A percentile compares a stretch with the other conserved stretches of the same genome.
These are phyloP conservation scores for Kluyveromyces wickerhamii DNA, from an alignment of 805 yeast species.

Conservation along the genomic window DNA sequence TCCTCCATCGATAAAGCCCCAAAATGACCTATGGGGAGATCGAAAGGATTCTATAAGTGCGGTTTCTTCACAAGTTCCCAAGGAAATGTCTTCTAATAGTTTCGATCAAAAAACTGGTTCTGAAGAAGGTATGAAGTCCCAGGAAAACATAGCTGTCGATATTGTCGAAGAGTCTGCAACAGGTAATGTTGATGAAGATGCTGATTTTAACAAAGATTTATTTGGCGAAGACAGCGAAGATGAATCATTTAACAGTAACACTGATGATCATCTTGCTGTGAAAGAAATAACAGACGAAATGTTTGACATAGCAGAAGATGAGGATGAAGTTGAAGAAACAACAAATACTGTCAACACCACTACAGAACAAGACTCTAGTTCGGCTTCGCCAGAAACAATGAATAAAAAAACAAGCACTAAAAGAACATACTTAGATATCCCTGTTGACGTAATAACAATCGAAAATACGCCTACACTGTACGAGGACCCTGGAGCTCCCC, in stretches of 20 bases:
- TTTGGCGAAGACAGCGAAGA: slow-evolving; percentile 30
- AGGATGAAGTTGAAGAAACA: slow-evolving; percentile 7
- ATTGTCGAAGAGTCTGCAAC: slow-evolving; percentile 8
- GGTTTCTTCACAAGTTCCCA: background rate
- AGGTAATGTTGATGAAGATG: slow-evolving; percentile 11
- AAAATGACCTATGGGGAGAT: slow-evolving; percentile 6
- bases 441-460: slow-evolving; percentile 50
- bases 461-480: slow-evolving; percentile 44
- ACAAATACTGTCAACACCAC: background rate
- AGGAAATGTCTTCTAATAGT: background rate
- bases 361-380: slow-evolving; percentile 2
- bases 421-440: slow-evolving; percentile 40
- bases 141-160: slow-evolving; percentile 19
- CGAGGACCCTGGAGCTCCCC: slow-evolving; percentile 79
- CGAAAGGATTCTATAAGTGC: slow-evolving; percentile 4
- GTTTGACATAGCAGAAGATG: slow-evolving; percentile 10
- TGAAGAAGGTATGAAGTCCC: slow-evolving; percentile 21
- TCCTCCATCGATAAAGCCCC: slow-evolving; percentile 6
- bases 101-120: background rate
- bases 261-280: background rate
- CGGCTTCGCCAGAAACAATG: background rate
- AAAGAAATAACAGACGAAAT: slow-evolving; percentile 13
- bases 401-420: slow-evolving; percentile 13
- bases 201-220: slow-evolving; percentile 23
- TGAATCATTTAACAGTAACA: slow-evolving; percentile 13